Base-by-base conservation (phyloP, 169 alveolate species). In the Plasmodium gonderi region DNA sequence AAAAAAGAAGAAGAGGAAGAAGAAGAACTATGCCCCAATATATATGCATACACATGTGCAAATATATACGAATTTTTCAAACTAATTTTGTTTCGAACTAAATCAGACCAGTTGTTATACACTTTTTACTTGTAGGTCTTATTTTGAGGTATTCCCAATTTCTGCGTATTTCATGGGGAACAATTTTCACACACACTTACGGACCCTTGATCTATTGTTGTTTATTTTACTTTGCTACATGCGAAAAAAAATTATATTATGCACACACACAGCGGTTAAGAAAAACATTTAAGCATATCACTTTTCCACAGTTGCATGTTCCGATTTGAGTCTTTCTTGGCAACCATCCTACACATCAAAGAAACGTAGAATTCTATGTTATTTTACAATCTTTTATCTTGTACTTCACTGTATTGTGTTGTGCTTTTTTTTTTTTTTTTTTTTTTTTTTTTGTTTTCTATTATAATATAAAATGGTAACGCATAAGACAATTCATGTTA, bases 31-130 rank as follows among this genome's bases (percentile, higher is more conserved):
- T n/a, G n/a, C n/a, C n/a, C n/a, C n/a, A n/a, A n/a, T n/a, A n/a
- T n/a, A n/a, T n/a, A 54, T 31, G 40, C 69, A 54, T 54, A 54
- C 36, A 31, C 47, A 44, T 60, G 74, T 47, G 49, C n/a, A 36
- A 36, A 44, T 60, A 26, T 14, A 23, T 17, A 77, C 23, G 72
- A 17, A 60, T 31, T 36, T 60, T 64, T 80, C 47, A 42, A 33
- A 80, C 47, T 80, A 80, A 80, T 80, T 80, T 54, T 80, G 47
- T 42, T n/a, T 0, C 91, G 36, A 64, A 80, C 45, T 12, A 60
- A 80, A 42, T 45, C 20, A 54, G 42, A 80, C 67, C 17, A 60
- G 72, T 60, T 23, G 33, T 36, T 17, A 23, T n/a, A 12, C 7
- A 29, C 72, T 36, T 60, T n/a, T n/a, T n/a, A n/a, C n/a, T n/a